These are phyloP conservation scores for Thraustochytrium sp. DNA, from an alignment of 352 stramenopile species.

Conservation along the genomic window DNA sequence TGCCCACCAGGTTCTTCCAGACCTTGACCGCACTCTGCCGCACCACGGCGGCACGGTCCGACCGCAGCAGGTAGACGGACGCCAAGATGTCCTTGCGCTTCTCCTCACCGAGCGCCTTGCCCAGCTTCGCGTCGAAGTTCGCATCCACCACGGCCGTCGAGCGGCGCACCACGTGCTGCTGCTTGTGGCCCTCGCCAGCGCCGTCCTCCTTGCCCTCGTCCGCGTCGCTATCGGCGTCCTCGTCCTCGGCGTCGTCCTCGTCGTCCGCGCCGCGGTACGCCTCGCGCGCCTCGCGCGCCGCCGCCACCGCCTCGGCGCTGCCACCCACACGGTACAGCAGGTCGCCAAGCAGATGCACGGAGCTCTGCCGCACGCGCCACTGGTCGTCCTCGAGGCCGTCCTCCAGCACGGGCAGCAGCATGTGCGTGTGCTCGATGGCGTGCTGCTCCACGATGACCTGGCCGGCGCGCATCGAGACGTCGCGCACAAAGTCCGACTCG, in stretches of 20 bases:
- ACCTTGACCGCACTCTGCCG: conserved; percentile 91
- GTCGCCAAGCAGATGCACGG: conserved; percentile 88
- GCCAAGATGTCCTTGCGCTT: conserved; percentile 90
- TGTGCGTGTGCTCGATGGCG: conserved; percentile 88
- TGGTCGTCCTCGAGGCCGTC: conserved; percentile 92
- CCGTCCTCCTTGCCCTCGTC: conserved; percentile 66
- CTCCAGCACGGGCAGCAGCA: conserved; percentile 93
- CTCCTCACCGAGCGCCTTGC: conserved; percentile 78
- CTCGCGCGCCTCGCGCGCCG: conserved; percentile 46
- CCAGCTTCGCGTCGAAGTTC: conserved; percentile 46
- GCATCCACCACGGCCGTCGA: conserved; percentile 50
- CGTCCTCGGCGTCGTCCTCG: conserved; percentile 70
- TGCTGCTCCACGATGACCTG: conserved; percentile 95
- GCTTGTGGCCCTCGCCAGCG: neutral
- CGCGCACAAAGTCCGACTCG: conserved; percentile 92
- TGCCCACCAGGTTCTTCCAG: conserved; percentile 98
- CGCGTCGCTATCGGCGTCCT: conserved; percentile 67
- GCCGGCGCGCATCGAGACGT: conserved; percentile 93
- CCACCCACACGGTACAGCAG: conserved; percentile 51
- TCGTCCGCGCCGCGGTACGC: conserved; percentile 49
- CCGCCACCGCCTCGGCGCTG: neutral
- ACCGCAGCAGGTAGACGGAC: conserved; percentile 96
- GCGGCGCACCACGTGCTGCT: neutral
- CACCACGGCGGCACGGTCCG: conserved; percentile 90
- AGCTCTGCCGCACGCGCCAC: conserved; percentile 96